Conservation (phyloP, 139 green algal genomes). For the Raphidocelis subcapitata region DNA sequence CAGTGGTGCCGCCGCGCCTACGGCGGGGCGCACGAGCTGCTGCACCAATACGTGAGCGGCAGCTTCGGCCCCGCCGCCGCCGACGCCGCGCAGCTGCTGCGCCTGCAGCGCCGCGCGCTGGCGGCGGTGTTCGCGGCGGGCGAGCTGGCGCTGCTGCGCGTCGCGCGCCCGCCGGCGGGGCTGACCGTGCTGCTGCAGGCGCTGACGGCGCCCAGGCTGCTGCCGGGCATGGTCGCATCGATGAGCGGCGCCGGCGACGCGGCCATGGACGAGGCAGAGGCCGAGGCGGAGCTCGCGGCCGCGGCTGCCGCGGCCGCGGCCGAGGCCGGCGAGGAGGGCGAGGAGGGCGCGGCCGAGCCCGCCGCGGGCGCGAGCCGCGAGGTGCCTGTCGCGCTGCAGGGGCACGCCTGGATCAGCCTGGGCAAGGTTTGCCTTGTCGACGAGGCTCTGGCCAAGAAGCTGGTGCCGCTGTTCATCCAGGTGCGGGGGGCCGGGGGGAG, state of each 20-base stretch:
- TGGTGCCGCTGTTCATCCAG: conserved; percentile 76
- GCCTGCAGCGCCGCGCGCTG: neutral
- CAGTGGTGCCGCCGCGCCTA: conserved; percentile 34
- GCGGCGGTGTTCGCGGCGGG: conserved; percentile 63
- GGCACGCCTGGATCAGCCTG: conserved; percentile 71
- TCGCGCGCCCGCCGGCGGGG: conserved; percentile 1
- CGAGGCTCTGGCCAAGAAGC: conserved; percentile 74
- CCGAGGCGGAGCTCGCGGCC: neutral
- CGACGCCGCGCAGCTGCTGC: neutral
- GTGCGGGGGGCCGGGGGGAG: conserved; percentile 21
- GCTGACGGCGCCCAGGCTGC: conserved; percentile 49
- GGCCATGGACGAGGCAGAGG: neutral
- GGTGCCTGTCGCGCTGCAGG: conserved; percentile 35
- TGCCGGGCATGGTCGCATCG: neutral
- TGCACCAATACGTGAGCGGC: neutral
- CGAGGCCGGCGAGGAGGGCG: neutral
- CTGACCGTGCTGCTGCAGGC: conserved; percentile 67
- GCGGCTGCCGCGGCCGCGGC: neutral
- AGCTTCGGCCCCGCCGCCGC: neutral
- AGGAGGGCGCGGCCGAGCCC: neutral
- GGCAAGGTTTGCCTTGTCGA: conserved; percentile 83
- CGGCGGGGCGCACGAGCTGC: conserved; percentile 20
- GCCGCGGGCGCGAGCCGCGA: neutral
- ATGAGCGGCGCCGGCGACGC: neutral
- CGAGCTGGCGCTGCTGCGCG: conserved; percentile 64